These are phyloP conservation scores for Beauveria caledonica DNA, from an alignment of 2,329 filamentous ascomycete species.

Conservation along the genomic window DNA sequence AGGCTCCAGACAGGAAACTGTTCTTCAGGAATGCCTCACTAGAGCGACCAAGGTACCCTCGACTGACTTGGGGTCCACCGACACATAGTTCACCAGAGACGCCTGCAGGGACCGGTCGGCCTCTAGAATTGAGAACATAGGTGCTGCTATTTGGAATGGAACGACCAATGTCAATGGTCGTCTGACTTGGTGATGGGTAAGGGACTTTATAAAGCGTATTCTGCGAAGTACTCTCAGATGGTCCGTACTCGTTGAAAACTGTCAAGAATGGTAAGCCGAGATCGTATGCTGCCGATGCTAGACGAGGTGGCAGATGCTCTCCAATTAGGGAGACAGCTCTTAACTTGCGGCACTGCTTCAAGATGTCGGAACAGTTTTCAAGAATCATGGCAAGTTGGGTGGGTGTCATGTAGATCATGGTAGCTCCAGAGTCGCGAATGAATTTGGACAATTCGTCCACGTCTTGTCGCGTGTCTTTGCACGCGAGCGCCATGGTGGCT, in stretches of 20 bases:
- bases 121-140: not conserved
- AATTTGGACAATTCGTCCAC: not conserved
- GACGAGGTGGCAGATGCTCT: not conserved
- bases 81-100: slow-evolving; percentile 2
- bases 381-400: slow-evolving; percentile 3
- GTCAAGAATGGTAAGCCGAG: not conserved
- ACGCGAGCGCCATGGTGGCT: not conserved
- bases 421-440: not conserved
- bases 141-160: not conserved
- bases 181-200: not conserved
- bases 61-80: slow-evolving; percentile 1
- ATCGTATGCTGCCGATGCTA: not conserved
- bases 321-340: not conserved
- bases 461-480: not conserved
- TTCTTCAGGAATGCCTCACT: not conserved
- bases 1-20: not conserved
- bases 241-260: not conserved
- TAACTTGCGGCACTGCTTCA: not conserved
- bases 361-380: not conserved
- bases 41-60: slow-evolving; percentile 2
- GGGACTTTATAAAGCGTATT: not conserved
- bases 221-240: slow-evolving; percentile 2
- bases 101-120: not conserved
- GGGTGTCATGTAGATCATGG: slow-evolving; percentile 4
- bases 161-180: not conserved